Evolutionary conservation across 768 basidiomycete genomes (phyloP).

Genomic region (Phaeolepiota aurea): DNA sequence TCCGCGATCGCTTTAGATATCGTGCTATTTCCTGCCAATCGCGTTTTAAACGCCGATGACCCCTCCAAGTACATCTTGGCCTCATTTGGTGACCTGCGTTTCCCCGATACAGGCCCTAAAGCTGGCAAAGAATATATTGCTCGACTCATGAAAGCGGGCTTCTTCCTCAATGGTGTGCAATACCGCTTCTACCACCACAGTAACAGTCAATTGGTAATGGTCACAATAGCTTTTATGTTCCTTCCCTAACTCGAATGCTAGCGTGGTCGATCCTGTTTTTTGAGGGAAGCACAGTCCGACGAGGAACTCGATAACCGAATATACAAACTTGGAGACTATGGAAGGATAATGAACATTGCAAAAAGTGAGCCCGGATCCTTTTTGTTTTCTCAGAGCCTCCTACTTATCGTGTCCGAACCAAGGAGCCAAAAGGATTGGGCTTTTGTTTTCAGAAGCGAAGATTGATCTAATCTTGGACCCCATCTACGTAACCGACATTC

Average conservation of each 20-base stretch:
- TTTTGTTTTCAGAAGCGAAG: conserved; percentile 57
- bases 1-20: conserved; percentile 44
- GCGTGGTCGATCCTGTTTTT: conserved; percentile 57
- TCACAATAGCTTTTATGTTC: too few relatives aligned
- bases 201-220: conserved; percentile 62
- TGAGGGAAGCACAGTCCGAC: conserved; percentile 46
- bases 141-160: conserved; percentile 43
- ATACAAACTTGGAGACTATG: conserved; percentile 50
- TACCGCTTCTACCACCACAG: conserved; percentile 69
- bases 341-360: conserved; percentile 51
- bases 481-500: conserved; percentile 40
- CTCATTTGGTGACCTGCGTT: conserved; percentile 46
- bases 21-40: conserved; percentile 43
- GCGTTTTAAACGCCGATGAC: conserved; percentile 52
- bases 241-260: conserved; percentile 10
- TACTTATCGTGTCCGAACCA: too few relatives aligned
- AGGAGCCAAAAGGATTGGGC: conserved; percentile 66
- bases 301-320: conserved; percentile 50
- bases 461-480: conserved; percentile 51
- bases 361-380: conserved; percentile 35
- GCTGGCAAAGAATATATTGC: conserved; percentile 47
- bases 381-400: background rate
- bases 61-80: conserved; percentile 45
- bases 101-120: conserved; percentile 41
- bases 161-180: conserved; percentile 49